Evolutionary conservation across 441 rosid species (phyloP).

Genomic region (Pelargonium citronellum): DNA sequence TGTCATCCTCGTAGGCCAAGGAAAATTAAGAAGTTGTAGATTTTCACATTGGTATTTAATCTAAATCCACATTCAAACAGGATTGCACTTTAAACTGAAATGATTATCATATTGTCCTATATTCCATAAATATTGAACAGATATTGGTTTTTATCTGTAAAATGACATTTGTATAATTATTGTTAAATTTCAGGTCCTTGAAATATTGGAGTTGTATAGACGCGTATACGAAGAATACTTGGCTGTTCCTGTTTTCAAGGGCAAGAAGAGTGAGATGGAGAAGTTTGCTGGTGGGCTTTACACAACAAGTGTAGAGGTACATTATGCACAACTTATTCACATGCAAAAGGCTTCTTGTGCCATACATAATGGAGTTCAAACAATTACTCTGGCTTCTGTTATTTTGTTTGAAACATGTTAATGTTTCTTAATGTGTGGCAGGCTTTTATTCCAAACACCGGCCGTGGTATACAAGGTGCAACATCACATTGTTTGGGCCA

Average conservation of each 20-base stretch:
- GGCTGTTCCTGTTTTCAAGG: constrained; percentile 88
- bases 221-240: constrained; percentile 86
- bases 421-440: constrained; percentile 23
- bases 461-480: constrained; percentile 98
- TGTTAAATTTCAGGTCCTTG: constrained; percentile 59
- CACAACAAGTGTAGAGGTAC: constrained; percentile 89
- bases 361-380: not conserved
- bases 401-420: not conserved
- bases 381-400: too few relatives aligned
- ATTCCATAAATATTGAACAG: too few relatives aligned
- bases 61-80: not conserved
- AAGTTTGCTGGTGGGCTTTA: constrained; percentile 98
- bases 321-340: not conserved
- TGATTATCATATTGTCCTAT: too few relatives aligned
- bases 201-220: constrained; percentile 81
- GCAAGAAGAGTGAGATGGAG: constrained; percentile 91
- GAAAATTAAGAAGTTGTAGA: too few relatives aligned
- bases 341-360: not conserved
- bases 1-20: too few relatives aligned
- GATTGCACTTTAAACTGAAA: too few relatives aligned
- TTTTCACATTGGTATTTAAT: not conserved
- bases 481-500: constrained; percentile 96
- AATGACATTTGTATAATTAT: not conserved
- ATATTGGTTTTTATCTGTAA: not conserved
- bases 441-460: constrained; percentile 97